Percentiles rank a stretch among this genome's conserved stretches.
These are phyloP conservation scores for Aotearoamyces nothofagi DNA, from an alignment of 2,329 filamentous ascomycete genomes.

Conservation along the genomic window DNA sequence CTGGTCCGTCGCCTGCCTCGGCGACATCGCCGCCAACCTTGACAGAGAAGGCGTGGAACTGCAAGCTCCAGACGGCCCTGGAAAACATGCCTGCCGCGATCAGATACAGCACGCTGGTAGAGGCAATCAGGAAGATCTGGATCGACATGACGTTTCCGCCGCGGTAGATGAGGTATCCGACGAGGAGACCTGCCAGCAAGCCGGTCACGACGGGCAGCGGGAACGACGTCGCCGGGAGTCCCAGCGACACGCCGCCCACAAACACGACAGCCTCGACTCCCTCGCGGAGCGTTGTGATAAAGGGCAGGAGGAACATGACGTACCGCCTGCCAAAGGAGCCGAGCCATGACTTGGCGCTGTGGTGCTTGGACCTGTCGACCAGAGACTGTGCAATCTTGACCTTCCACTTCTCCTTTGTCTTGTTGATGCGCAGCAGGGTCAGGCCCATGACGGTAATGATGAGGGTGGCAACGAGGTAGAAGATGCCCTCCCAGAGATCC, in stretches of 20 bases:
- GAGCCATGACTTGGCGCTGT: conserved; percentile 29
- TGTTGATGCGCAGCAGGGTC: conserved; percentile 61
- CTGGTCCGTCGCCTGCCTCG: conserved; percentile 47
- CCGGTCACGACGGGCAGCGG: conserved; percentile 61
- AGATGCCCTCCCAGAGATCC: conserved; percentile 65
- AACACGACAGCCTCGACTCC: conserved; percentile 75
- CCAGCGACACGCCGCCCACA: conserved; percentile 65
- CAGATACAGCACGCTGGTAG: conserved; percentile 67
- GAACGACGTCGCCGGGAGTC: conserved; percentile 56
- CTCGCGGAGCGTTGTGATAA: conserved; percentile 68
- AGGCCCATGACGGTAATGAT: conserved; percentile 72
- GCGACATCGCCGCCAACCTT: conserved; percentile 31
- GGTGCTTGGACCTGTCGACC: conserved; percentile 22
- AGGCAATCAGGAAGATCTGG: conserved; percentile 62
- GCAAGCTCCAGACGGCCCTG: conserved; percentile 55
- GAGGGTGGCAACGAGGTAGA: conserved; percentile 54
- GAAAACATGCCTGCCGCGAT: conserved; percentile 70
- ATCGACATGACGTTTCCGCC: conserved; percentile 45
- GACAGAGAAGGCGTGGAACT: conserved; percentile 44
- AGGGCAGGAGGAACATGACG: conserved; percentile 69
- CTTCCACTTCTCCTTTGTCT: conserved; percentile 73
- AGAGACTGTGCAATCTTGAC: conserved; percentile 56
- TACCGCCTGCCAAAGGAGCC: conserved; percentile 58
- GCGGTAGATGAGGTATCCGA: conserved; percentile 61
- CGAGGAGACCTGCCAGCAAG: conserved; percentile 43